Conservation (phyloP, 192 early-diverging fungal species). For the Endogone sp. region DNA sequence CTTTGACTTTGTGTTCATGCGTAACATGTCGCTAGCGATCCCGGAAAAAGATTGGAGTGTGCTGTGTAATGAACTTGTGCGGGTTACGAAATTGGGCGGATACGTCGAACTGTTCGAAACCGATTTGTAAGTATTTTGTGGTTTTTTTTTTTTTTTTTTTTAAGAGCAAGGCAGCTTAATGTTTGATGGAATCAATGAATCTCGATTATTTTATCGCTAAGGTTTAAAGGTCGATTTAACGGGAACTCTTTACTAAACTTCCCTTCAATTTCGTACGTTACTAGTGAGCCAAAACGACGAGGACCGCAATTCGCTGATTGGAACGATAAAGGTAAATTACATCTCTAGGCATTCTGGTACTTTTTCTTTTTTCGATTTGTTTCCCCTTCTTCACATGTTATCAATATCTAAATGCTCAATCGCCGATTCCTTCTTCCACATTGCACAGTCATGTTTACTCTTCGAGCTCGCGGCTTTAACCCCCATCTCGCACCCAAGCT, state of each 20-base stretch:
- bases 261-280: neutral
- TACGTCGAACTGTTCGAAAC: slow-evolving; percentile 11
- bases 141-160: neutral
- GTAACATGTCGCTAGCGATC: slow-evolving; percentile 11
- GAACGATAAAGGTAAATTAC: neutral
- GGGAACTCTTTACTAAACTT: too few relatives aligned
- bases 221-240: neutral
- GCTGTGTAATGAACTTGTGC: neutral
- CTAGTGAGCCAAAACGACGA: neutral
- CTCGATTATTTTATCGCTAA: too few relatives aligned
- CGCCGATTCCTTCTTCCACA: neutral
- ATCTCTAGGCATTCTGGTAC: too few relatives aligned
- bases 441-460: neutral
- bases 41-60: slow-evolving; percentile 4
- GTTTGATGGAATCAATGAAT: too few relatives aligned
- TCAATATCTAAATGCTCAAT: too few relatives aligned
- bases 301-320: neutral
- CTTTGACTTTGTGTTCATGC: slow-evolving; percentile 20
- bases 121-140: slow-evolving; percentile 7
- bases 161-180: too few relatives aligned
- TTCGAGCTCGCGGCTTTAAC: neutral
- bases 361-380: too few relatives aligned
- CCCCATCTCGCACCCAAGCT: neutral
- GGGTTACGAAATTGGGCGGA: slow-evolving; percentile 8
- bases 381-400: neutral